Base-by-base conservation (phyloP, 2,329 filamentous ascomycete species). In the Stachybotrys chlorohalonatus region DNA sequence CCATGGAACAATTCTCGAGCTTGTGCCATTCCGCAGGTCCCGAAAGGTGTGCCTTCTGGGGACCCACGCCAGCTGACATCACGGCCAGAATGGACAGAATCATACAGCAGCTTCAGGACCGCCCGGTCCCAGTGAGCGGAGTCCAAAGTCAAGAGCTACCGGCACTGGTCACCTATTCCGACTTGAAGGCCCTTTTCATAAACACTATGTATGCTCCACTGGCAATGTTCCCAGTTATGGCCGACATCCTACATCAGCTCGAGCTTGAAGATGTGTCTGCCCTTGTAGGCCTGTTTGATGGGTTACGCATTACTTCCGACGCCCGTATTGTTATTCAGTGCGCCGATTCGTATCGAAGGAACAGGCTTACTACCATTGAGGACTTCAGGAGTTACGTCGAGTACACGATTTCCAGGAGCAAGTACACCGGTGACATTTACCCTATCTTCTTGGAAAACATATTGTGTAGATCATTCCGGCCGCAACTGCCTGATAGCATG, bases 371-470 rank as follows among this genome's bases (percentile, higher is more conserved):
- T 52, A 65, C 59, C 15, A 55, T 67, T 52, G 63, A 65, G 32
- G 62, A 64, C 9, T 68, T 63, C 42, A 55, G 53, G 53, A 52
- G 39, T 47, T 65, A 59, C 52, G 62, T 56, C 32, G 60, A 68
- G 52, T 57, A 63, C 55, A 55, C 59, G 3, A 52, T 53, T 30
- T 62, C 60, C n/a, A 58, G 59, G 58, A 69, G 65, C 65, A 66
- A 63, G 51, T 69, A 69, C 51, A 50, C 64, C 11, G 66, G 67
- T 11, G 65, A 68, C 53, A 59, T 68, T 24, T 65, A 51, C 9
- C 62, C 66, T 8, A 63, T 67, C n/a, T 63, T 52, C 30, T 31
- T 60, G 24, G 59, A 62, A 7, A 60, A 30, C 30, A 61, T 68
- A 45, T 52, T 66, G 52, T 68, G 66, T 45, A 54, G 56, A 53